Percentiles rank a stretch among this genome's conserved stretches.
phyloP scores from a whole-genome alignment of 2,329 filamentous ascomycete genomes.

The Apiospora phragmitis region DNA sequence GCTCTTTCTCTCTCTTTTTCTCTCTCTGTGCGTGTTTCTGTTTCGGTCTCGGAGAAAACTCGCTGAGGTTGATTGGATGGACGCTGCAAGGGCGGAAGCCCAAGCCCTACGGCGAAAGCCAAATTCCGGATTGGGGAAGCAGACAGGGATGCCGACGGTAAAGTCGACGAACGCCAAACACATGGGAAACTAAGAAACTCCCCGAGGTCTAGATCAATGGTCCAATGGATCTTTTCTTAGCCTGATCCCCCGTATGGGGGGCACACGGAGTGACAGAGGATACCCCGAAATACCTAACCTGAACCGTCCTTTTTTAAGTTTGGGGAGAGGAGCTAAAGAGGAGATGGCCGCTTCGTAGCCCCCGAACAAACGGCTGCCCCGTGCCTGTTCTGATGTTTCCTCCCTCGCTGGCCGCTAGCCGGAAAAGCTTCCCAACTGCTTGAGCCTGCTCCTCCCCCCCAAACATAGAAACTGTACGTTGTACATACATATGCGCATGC shows the following conservation, averaged over 20 bases:
- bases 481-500: neutral
- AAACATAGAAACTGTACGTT: neutral
- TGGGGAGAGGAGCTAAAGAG: neutral
- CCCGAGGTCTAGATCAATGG: neutral
- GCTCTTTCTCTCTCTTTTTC: neutral
- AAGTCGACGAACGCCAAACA: neutral
- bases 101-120: slow-evolving; percentile 1
- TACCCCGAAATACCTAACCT: neutral
- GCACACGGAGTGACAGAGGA: neutral
- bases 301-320: neutral
- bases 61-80: neutral
- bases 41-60: neutral
- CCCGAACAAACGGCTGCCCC: slow-evolving; percentile 6
- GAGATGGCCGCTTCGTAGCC: neutral
- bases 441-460: neutral
- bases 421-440: neutral
- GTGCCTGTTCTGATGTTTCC: neutral
- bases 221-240: neutral
- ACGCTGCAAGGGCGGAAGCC: neutral
- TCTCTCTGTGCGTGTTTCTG: neutral
- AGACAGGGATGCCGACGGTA: neutral
- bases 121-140: neutral
- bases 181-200: neutral
- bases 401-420: neutral
- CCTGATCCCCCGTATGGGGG: neutral